Evolutionary conservation across 2,329 filamentous ascomycete species (phyloP), one percentile per base, ranked within the genome.

Genomic region (Aspergillus sp.): DNA sequence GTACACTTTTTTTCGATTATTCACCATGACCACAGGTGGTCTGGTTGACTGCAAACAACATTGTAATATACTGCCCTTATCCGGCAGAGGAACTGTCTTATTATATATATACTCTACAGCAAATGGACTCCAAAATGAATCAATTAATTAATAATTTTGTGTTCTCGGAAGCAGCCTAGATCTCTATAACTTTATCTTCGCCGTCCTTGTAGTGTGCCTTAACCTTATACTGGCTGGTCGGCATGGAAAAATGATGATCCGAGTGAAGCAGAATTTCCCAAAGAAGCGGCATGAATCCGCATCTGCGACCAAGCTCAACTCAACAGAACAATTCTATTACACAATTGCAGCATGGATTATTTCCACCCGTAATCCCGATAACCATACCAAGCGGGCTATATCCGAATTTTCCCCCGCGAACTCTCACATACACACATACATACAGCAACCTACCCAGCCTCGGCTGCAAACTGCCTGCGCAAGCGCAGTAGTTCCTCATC

Each of bases 11-110:
- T 64, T 61, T 46, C 3, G 44, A 58, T 62, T 61, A 60, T 50
- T 59, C 73, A 56, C 56, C 47, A 63, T 61, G 62, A 59, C 61
- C 54, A 63, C 51, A 48, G 53, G 60, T 61, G 57, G 60, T 50
- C 60, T 49, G 61, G 63, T 67, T 66, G 54, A 60, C 62, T 54
- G 12, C 64, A 61, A 61, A 64, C 57, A 60, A 58, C 61, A 27
- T 67, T 73, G 71, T 73, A 73, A 72, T 73, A 71, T 73, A 73
- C 61, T 60, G 39, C 48, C 57, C 55, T 51, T 56, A 59, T 52
- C 37, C 42, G 54, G 57, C 49, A 64, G 63, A 54, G 15, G 54
- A 51, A 37, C 52, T 61, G 57, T 61, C 58, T 20, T 20, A 20
- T 24, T 54, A 67, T 59, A 66, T 63, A 68, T 52, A 37, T 37